Conservation (phyloP, 345 rosid genomes). For the Populus davidiana region DNA sequence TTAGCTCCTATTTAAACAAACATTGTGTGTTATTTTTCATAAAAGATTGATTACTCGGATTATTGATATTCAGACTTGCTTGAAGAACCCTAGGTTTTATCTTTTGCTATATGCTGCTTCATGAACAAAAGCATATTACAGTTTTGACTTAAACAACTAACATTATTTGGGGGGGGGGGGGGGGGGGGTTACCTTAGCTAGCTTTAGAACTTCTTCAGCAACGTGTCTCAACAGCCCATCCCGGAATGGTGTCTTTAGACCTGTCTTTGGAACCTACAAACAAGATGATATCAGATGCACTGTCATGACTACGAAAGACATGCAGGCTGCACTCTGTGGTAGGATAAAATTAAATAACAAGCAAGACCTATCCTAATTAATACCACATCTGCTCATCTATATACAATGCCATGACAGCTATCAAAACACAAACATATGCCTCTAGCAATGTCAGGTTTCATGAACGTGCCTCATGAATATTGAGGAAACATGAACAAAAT, state of each 20-base stretch:
- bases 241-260: conserved; percentile 84
- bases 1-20: no score
- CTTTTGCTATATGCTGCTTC: no score
- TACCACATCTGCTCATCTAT: not conserved
- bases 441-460: conserved; percentile 5
- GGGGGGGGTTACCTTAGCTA: conserved; percentile 60
- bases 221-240: conserved; percentile 74
- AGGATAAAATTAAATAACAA: not conserved
- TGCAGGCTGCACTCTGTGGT: conserved; percentile 1
- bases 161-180: not conserved
- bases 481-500: not conserved
- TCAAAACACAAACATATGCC: not conserved
- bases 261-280: conserved; percentile 76
- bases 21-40: no score
- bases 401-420: not conserved
- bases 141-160: not conserved
- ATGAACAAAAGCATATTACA: not conserved
- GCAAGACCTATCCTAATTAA: not conserved
- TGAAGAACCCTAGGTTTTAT: no score
- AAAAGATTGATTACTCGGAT: no score
- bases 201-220: conserved; percentile 76
- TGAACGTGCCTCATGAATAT: not conserved
- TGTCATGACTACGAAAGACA: not conserved
- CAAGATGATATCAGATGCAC: conserved; percentile 21
- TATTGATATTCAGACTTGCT: no score